phyloP scores from a whole-genome alignment of 208 protist species.

The Spongospora subterranea region DNA sequence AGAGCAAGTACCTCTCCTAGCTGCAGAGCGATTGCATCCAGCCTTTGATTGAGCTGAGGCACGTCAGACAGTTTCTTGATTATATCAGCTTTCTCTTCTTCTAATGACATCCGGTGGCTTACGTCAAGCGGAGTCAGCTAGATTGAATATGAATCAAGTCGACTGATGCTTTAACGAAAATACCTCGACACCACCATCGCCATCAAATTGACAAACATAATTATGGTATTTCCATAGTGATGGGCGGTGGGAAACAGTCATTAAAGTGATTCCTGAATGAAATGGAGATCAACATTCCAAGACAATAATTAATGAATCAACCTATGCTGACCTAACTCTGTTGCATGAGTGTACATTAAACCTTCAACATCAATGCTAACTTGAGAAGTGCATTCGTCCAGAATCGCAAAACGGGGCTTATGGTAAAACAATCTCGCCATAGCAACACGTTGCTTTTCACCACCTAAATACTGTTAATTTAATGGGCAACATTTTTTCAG shows the following conservation, averaged over 20 bases:
- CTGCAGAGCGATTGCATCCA: background rate
- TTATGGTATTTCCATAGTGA: constrained; percentile 60
- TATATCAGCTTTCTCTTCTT: constrained; percentile 49
- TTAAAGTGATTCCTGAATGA: constrained; percentile 55
- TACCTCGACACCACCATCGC: constrained; percentile 43
- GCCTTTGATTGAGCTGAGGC: background rate
- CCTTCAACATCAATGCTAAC: constrained; percentile 62
- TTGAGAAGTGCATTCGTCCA: constrained; percentile 66
- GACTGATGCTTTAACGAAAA: background rate
- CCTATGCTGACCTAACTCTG: background rate
- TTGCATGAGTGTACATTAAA: constrained; percentile 48
- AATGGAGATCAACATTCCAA: background rate
- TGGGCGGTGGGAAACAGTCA: constrained; percentile 59
- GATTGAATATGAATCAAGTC: background rate
- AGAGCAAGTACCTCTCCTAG: constrained; percentile 5
- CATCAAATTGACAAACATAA: constrained; percentile 54
- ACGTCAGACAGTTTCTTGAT: constrained; percentile 39
- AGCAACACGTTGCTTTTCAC: constrained; percentile 65
- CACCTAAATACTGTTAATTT: constrained; percentile 9
- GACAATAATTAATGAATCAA: background rate
- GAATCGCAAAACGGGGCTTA: constrained; percentile 62
- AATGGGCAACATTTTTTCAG: background rate
- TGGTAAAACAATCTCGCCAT: constrained; percentile 61
- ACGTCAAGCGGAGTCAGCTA: constrained; percentile 6
- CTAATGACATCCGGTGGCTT: constrained; percentile 6